Conservation (phyloP, 495 filamentous ascomycete genomes). For the Aspergillus biplanus region DNA sequence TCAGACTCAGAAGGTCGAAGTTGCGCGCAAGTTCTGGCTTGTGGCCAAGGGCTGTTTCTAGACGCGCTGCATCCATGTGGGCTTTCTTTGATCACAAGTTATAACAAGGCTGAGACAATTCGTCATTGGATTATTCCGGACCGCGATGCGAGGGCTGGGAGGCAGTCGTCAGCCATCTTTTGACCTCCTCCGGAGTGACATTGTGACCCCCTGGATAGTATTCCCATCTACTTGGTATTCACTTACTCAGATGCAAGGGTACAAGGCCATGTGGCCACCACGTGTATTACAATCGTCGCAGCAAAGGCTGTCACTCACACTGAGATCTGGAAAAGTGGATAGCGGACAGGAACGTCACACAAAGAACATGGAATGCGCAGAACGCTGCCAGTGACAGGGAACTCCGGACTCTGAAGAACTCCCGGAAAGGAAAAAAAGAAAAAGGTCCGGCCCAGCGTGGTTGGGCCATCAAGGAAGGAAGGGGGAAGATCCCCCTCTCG, state of each 20-base stretch:
- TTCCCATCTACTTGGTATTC: too few species aligned
- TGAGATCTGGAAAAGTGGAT: not conserved
- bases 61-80: slow-evolving; percentile 40
- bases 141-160: not conserved
- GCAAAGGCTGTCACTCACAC: not conserved
- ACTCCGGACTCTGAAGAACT: not conserved
- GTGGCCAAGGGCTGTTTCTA: slow-evolving; percentile 49
- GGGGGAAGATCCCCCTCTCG: not conserved
- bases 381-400: not conserved
- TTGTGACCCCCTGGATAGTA: not conserved
- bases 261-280: slow-evolving; percentile 8
- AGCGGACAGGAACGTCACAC: not conserved
- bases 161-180: too few species aligned
- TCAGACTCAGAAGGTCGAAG: slow-evolving; percentile 48
- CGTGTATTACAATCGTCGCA: not conserved
- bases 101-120: too few species aligned
- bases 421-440: not conserved
- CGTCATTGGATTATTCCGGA: not conserved
- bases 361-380: not conserved
- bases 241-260: slow-evolving; percentile 2
- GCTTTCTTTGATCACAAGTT: not conserved
- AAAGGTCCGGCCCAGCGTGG: not conserved
- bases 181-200: not conserved
- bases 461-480: not conserved
- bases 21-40: slow-evolving; percentile 46